These are phyloP conservation scores for Mesembryanthemum crystallinum DNA, from an alignment of 148 eudicot genomes.

Conservation along the genomic window DNA sequence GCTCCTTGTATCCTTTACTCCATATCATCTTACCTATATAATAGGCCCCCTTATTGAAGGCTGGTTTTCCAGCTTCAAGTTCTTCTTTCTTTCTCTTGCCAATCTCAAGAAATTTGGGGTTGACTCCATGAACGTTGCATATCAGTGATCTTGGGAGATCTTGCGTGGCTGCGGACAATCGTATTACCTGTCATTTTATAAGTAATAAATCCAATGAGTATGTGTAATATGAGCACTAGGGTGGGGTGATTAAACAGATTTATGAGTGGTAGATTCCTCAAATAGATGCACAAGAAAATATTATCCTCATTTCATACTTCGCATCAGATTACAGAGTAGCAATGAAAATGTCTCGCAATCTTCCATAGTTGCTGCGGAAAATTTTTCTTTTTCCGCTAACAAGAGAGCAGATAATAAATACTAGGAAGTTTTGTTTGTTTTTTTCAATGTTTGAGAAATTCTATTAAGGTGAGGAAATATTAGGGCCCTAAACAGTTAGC, in stretches of 20 bases:
- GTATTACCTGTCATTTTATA: conserved; percentile 69
- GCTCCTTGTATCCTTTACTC: conserved; percentile 90
- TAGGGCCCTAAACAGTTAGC: too few relatives aligned
- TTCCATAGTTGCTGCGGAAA: not conserved
- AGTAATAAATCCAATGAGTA: conserved; percentile 8
- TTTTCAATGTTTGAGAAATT: too few relatives aligned
- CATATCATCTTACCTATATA: conserved; percentile 97
- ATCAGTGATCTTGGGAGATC: conserved; percentile 82
- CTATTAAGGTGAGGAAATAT: too few relatives aligned
- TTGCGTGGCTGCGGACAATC: conserved; percentile 95
- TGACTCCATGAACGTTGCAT: conserved; percentile 98
- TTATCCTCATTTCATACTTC: not conserved
- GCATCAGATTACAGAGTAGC: not conserved
- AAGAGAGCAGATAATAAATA: too few relatives aligned
- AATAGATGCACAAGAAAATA: not conserved
- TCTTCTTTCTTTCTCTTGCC: conserved; percentile 80
- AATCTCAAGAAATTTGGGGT: conserved; percentile 86
- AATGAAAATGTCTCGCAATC: not conserved
- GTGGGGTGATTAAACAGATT: not conserved
- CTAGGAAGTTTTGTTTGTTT: too few relatives aligned
- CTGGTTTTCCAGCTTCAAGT: conserved; percentile 37
- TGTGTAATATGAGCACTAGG: not conserved
- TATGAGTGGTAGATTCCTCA: not conserved
- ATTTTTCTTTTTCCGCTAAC: too few relatives aligned
- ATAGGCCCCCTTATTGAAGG: conserved; percentile 76